Evolutionary conservation across 2,329 filamentous ascomycete genomes (phyloP), one percentile per base, ranked within the genome.

Genomic region (Penicillium decumbens): DNA sequence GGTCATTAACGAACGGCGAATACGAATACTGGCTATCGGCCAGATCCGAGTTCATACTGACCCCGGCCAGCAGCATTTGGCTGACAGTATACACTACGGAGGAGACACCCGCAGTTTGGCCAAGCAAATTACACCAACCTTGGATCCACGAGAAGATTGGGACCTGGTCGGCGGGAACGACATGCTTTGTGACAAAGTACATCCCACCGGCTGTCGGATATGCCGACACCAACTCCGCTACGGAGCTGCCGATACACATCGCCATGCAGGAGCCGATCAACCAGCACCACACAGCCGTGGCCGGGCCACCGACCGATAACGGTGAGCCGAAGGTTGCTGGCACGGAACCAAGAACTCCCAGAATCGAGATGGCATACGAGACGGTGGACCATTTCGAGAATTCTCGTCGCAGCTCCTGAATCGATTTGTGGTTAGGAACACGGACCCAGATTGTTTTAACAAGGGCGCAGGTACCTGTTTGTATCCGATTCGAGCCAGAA

Each of bases 151-250:
- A 77, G 74, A 81, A 84, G 10, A 83, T 76, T 1, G 82, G 78
- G 27, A 83, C 80, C 61, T 83, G 77, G 47, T 81, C 75, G 13
- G 74, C 69, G 7, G 81, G 81, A 1, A 84, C 81, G 29, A 85
- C 81, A 61, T 82, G 78, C 59, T 84, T 84, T 8, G 80, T 83
- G 29, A 84, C 81, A 63, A 84, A 85, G 65, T 85, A 85, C 80
- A 85, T 84, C 2, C 82, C 82, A 18, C 82, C 82, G 2, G 81
- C 81, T 1, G 82, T 85, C 29, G 82, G 82, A 67, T 85, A 85
- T 28, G 81, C 82, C 6, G 81, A 84, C 25, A 84, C 81, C 45
- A 85, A 67, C 65, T 85, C 82, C 38, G 82, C 78, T n/a, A 85
- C 82, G 49, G 80, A 84, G 56, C 78, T 81, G 12, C 80, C 80